Evolutionary conservation across 306 rosid genomes (phyloP), one percentile per base, ranked within the genome.

Genomic region (Herpetospermum pedunculosum): DNA sequence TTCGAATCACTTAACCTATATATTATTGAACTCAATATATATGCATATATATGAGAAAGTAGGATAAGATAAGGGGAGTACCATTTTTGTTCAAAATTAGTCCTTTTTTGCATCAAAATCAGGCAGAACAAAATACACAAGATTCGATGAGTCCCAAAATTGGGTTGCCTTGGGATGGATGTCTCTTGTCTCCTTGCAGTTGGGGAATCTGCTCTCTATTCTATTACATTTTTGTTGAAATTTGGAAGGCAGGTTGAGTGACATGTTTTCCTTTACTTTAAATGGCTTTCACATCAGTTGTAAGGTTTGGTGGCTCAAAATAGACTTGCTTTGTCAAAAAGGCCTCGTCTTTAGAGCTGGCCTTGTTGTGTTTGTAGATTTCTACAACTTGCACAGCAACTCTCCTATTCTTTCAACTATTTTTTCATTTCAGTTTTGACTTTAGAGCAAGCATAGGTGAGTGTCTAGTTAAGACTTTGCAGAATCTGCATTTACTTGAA

Each of bases 171-270:
- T 65, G 34, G 49, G 30, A 38, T 65, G 72, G 30, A 9, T 65
- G 72, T 40, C 72, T 38, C 71, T 63, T 35, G 72, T 21, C 72
- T 57, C 64, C 57, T 57, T 28, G 37, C 64, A 57, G 37, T 57
- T 57, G 64, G 35, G 64, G 64, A 57, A 57, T 57, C 37, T 57
- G 64, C 64, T 12, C 64, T 28, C 25, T 23, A 21, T 9, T 57
- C 37, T 25, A 25, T 55, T 55, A 8, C 32, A 26, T 25, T 55
- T 25, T 55, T 10, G 35, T 54, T 23, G n/a, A 54, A 55, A 34
- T 57, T 57, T 13, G 64, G n/a, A 57, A 57, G 37, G 15, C 37
- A 28, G 64, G 37, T 28, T 57, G 37, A 11, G 37, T 13, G 37
- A 57, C 64, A 57, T 57, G 64, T 26, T 57, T 38, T 15, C 25